A percentile compares a stretch with the other conserved stretches of the same genome.
Conservation (phyloP, 2,329 filamentous ascomycete genomes). For the Colletotrichum ledebouriae region DNA sequence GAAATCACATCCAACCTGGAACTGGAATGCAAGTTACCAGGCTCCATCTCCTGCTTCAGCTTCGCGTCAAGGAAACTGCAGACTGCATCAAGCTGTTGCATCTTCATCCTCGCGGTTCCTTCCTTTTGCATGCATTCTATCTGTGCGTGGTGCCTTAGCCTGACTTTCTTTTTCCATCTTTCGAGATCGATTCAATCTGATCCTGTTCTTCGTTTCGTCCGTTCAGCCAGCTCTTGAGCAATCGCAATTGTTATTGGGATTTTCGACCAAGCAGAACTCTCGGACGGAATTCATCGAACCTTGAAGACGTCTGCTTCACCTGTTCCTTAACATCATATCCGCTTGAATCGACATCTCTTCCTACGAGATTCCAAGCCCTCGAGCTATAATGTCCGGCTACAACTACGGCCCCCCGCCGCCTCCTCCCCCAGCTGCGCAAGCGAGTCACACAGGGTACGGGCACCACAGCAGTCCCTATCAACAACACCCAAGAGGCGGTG, state of each 20-base stretch:
- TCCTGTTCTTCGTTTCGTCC: not conserved
- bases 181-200: not conserved
- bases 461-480: conserved; percentile 56
- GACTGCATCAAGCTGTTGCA: conserved; percentile 21
- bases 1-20: conserved; percentile 18
- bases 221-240: not conserved
- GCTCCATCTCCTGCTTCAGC: conserved; percentile 34
- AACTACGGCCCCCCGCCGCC: conserved; percentile 68
- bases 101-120: conserved; percentile 6
- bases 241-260: not conserved
- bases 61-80: conserved; percentile 34
- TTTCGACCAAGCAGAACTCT: not conserved
- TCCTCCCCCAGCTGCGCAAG: conserved; percentile 53
- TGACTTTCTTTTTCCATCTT: not conserved
- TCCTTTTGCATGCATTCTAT: conserved; percentile 16
- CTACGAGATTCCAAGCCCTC: not conserved
- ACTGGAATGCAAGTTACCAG: conserved; percentile 25
- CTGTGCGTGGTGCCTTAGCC: not conserved
- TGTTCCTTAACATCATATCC: not conserved
- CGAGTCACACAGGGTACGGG: conserved; percentile 54
- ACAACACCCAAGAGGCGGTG: conserved; percentile 52
- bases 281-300: not conserved
- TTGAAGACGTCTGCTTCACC: not conserved
- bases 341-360: no score
- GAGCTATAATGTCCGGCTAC: conserved; percentile 60